Evolutionary conservation across 108 stramenopile species (phyloP).

Genomic region (Nannochloropsis salina): DNA sequence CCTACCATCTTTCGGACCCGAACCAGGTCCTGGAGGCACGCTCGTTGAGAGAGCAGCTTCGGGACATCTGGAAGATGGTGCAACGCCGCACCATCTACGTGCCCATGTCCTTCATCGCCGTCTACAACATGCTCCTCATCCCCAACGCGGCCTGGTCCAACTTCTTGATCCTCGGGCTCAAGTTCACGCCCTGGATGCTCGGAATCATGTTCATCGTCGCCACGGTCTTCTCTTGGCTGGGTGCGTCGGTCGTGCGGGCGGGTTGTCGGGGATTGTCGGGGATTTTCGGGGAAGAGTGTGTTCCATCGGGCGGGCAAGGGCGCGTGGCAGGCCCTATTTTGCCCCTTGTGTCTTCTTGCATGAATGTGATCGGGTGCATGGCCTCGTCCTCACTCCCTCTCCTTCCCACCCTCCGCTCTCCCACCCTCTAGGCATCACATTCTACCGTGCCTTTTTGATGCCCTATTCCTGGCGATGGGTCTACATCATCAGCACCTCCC

Average conservation of each 20-base stretch:
- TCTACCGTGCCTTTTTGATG: constrained; percentile 18
- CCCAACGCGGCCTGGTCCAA: constrained; percentile 59
- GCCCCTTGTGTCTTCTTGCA: too few relatives aligned
- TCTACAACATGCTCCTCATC: constrained; percentile 24
- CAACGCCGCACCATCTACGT: constrained; percentile 49
- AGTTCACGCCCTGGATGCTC: constrained; percentile 41
- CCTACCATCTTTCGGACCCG: constrained; percentile 47
- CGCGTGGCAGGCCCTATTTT: too few relatives aligned
- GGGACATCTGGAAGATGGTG: constrained; percentile 52
- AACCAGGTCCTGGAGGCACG: background rate
- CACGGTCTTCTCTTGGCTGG: constrained; percentile 26
- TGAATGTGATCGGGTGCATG: too few relatives aligned
- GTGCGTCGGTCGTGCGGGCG: background rate
- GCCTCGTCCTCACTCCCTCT: background rate
- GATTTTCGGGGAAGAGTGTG: too few relatives aligned
- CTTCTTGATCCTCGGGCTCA: constrained; percentile 44
- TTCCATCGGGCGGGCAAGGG: too few relatives aligned
- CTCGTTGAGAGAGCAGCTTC: constrained; percentile 25
- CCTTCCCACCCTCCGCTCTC: background rate
- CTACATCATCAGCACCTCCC: constrained; percentile 43
- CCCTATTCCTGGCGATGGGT: constrained; percentile 47
- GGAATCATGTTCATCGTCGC: constrained; percentile 34
- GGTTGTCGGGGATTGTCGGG: too few relatives aligned
- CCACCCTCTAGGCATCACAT: background rate
- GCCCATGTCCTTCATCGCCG: constrained; percentile 50